Percentiles rank a stretch among this genome's conserved stretches.
Conservation (phyloP, 2,329 filamentous ascomycete species). For the Botrytis cinerea region DNA sequence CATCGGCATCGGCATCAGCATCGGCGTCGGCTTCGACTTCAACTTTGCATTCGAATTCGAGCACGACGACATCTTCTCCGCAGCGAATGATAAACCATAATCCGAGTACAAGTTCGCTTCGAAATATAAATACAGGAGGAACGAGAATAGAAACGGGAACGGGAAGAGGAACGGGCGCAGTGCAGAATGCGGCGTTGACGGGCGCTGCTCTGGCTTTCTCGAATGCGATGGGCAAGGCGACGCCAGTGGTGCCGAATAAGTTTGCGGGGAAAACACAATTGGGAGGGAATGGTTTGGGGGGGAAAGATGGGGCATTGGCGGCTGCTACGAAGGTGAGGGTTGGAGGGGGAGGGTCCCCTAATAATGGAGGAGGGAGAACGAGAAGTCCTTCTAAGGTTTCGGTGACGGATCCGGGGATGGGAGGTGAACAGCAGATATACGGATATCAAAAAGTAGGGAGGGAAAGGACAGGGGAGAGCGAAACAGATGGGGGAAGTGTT, state of each 20-base stretch:
- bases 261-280: background rate
- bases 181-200: slow-evolving; percentile 15
- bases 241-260: slow-evolving; percentile 5
- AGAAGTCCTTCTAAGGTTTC: slow-evolving; percentile 23
- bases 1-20: background rate
- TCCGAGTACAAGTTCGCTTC: slow-evolving; percentile 1
- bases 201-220: slow-evolving; percentile 17
- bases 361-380: slow-evolving; percentile 18
- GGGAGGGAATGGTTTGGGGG: slow-evolving; percentile 31
- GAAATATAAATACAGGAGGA: slow-evolving; percentile 8
- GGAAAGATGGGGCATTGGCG: slow-evolving; percentile 48
- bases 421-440: slow-evolving; percentile 1
- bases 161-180: background rate
- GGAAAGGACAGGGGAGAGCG: slow-evolving; percentile 20
- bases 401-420: slow-evolving; percentile 1
- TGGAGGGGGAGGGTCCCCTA: slow-evolving; percentile 10
- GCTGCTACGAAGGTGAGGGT: slow-evolving; percentile 46
- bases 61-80: background rate
- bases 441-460: slow-evolving; percentile 17
- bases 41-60: background rate
- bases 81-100: background rate
- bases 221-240: background rate
- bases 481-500: slow-evolving; percentile 7
- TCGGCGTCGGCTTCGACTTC: background rate
- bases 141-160: background rate